phyloP scores from a whole-genome alignment of 768 basidiomycete species.

The Psilocybe cyanescens region DNA sequence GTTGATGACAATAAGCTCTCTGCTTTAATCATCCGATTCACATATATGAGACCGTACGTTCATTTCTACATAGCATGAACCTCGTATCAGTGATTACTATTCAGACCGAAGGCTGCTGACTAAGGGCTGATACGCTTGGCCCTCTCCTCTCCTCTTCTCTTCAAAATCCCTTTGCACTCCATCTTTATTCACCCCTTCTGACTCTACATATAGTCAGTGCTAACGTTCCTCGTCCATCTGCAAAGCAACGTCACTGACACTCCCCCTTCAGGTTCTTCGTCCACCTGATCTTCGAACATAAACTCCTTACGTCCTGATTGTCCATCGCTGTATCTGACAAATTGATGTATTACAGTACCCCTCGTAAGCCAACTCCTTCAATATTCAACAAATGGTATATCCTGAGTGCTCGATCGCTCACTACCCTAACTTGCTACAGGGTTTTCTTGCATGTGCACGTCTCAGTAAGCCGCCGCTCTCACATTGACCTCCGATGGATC shows the following conservation, averaged over 20 bases:
- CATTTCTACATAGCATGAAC: no score
- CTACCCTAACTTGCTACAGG: neutral
- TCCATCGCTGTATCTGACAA: slow-evolving; percentile 1
- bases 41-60: no score
- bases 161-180: no score
- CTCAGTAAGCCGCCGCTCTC: slow-evolving; percentile 1
- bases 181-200: no score
- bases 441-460: slow-evolving; percentile 11
- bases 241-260: slow-evolving; percentile 15
- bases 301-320: slow-evolving; percentile 9
- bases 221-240: slow-evolving; percentile 59
- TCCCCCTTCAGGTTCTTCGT: slow-evolving; percentile 28
- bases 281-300: slow-evolving; percentile 45
- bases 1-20: no score
- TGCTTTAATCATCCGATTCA: no score
- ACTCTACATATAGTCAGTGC: slow-evolving; percentile 29
- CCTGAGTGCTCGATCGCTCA: neutral
- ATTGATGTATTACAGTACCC: slow-evolving; percentile 30
- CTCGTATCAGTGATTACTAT: no score
- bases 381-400: neutral
- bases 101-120: no score
- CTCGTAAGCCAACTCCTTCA: slow-evolving; percentile 12
- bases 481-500: no score
- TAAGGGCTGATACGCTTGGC: no score
- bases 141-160: no score